Percentiles rank a stretch among this genome's conserved stretches.
Conservation (phyloP, 2,329 filamentous ascomycete genomes). For the Geosmithia putterillii region DNA sequence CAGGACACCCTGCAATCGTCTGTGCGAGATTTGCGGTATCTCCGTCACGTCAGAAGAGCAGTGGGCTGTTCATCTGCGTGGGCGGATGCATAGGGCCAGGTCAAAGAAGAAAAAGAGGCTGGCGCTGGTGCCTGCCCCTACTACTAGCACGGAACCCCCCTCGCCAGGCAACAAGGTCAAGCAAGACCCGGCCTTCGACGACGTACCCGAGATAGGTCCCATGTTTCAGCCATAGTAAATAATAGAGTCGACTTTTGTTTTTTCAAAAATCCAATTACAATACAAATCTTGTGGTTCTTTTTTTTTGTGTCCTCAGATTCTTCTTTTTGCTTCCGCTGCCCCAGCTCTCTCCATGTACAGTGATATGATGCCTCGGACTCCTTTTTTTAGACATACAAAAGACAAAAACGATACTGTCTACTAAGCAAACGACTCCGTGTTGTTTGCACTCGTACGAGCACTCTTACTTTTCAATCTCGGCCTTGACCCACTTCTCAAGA, state of each 20-base stretch:
- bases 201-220: constrained; percentile 2
- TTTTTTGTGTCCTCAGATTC: no score
- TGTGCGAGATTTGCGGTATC: constrained; percentile 63
- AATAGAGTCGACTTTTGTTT: not conserved
- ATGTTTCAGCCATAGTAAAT: not conserved
- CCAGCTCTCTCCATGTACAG: no score
- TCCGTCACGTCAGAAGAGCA: constrained; percentile 43
- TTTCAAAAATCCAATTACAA: not conserved
- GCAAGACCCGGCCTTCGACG: no score
- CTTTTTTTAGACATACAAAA: no score
- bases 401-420: no score
- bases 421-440: no score
- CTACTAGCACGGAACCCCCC: no score
- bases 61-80: constrained; percentile 26
- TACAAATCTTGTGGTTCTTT: no score
- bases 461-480: constrained; percentile 2
- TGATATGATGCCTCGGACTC: no score
- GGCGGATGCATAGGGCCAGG: constrained; percentile 19
- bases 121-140: constrained; percentile 16
- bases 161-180: no score
- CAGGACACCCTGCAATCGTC: constrained; percentile 41
- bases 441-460: not conserved
- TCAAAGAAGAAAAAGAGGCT: constrained; percentile 21
- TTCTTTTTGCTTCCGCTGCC: no score
- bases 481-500: constrained; percentile 5